Evolutionary conservation across 129 eudicot species (phyloP), one percentile per base, ranked within the genome.

Genomic region (Chrysanthemum makinoi): DNA sequence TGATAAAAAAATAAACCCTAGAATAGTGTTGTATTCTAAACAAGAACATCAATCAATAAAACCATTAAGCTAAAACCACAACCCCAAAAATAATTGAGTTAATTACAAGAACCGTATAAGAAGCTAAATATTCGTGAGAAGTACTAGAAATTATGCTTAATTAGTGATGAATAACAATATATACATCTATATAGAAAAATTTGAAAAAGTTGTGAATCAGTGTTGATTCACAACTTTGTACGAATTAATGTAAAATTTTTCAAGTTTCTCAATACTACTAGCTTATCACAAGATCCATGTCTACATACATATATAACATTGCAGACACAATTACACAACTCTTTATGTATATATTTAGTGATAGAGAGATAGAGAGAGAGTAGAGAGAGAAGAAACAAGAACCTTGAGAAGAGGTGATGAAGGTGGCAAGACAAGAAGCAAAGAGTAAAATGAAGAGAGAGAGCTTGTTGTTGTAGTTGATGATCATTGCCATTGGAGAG

Each of bases 341-440:
- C 19, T 15, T 2, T 5, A 63, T 63, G 11, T 44, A 56, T 46
- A 64, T 47, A 47, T 56, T 50, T 16, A 47, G 2, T 17, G 17
- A 8, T 48, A 19, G 62, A 65, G 59, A 53, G 39, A 22, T 26
- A 74, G 57, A 33, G 51, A 54, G 43, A 35, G 51, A 54, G 43
- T 52, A 55, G 19, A 35, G 18, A 68, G 44, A 46, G 53, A 47
- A 2, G 47, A 33, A 30, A 16, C 14, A 76, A 75, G 74, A 63
- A 89, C 96, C 96, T 84, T 83, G 97, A 79, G 77, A 81, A 65
- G 62, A 65, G 66, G 78, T 67, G 81, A 79, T n/a, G 73, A 77
- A 43, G 39, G 67, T 35, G 77, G 70, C 60, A 79, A 84, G 71
- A 76, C 66, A 84, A 57, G 80, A 68, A 76, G 54, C 71, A 16